Evolutionary conservation across 2,329 filamentous ascomycete genomes (phyloP).

Genomic region (Alternaria atra): DNA sequence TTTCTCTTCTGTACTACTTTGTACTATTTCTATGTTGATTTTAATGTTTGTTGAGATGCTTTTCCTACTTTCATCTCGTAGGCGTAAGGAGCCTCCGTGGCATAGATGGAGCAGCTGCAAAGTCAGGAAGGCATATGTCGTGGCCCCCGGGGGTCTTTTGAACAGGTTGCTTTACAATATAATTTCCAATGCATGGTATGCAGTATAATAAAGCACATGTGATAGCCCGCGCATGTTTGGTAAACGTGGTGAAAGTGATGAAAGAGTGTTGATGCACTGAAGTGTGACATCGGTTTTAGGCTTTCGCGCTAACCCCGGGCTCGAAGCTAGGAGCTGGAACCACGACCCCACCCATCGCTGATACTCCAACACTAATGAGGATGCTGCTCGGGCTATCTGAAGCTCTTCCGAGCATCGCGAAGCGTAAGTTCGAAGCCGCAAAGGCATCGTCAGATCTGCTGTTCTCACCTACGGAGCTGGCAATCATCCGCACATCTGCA

Average conservation of each 20-base stretch:
- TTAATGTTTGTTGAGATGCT: neutral
- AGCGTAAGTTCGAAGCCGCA: constrained; percentile 49
- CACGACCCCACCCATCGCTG: neutral
- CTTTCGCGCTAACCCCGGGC: constrained; percentile 10
- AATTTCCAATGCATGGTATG: neutral
- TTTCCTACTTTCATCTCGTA: neutral
- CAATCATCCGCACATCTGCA: constrained; percentile 48
- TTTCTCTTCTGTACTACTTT: constrained; percentile 2
- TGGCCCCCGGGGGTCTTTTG: constrained; percentile 1
- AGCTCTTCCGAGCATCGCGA: constrained; percentile 49
- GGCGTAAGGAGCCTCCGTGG: constrained; percentile 11
- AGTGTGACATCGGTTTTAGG: constrained; percentile 9
- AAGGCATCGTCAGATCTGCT: constrained; percentile 46
- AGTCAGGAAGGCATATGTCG: constrained; percentile 7
- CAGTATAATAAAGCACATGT: neutral
- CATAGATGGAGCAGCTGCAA: constrained; percentile 19
- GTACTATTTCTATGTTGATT: constrained; percentile 7
- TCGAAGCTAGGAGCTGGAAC: neutral
- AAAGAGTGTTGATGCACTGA: constrained; percentile 1
- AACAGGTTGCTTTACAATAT: neutral
- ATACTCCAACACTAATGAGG: constrained; percentile 8
- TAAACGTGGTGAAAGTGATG: neutral
- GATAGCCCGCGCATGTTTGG: neutral
- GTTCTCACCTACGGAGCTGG: constrained; percentile 53
- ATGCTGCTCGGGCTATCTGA: constrained; percentile 48